Percentiles rank a stretch among this genome's conserved stretches.
These are phyloP conservation scores for Syzygium jambos DNA, from an alignment of 345 rosid species.

Conservation along the genomic window DNA sequence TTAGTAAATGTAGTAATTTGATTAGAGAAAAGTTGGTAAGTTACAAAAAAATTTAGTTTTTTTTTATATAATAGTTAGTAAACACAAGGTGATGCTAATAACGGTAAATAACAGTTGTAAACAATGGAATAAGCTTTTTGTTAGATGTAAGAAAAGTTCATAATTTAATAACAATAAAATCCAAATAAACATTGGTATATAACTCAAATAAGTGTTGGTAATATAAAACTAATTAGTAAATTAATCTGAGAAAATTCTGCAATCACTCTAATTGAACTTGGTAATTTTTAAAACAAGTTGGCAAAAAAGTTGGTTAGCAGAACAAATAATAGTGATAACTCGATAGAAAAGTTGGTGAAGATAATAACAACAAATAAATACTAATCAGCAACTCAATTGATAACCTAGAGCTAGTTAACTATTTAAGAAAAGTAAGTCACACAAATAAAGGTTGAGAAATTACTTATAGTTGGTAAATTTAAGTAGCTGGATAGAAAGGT, in stretches of 20 bases:
- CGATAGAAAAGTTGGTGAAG: not conserved
- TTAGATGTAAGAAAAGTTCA: not conserved
- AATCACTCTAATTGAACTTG: not conserved
- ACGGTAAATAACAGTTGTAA: not conserved
- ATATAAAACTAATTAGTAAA: not conserved
- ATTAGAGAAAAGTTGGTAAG: not conserved
- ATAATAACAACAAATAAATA: no score
- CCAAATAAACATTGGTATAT: not conserved
- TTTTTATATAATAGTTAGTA: not conserved
- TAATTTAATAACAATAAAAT: not conserved
- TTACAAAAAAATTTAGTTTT: not conserved
- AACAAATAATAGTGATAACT: not conserved
- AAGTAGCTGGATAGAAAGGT: not conserved
- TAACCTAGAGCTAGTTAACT: not conserved
- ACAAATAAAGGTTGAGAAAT: not conserved
- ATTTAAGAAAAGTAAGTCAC: not conserved
- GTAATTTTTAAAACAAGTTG: not conserved
- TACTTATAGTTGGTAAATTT: not conserved
- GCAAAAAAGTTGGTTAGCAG: not conserved
- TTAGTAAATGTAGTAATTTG: no score
- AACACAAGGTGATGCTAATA: no score
- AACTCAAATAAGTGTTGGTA: no score
- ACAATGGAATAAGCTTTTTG: not conserved
- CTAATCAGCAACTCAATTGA: not conserved
- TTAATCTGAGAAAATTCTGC: no score